Base-by-base conservation (phyloP, 345 rosid genomes). In the Mercurialis annua region DNA sequence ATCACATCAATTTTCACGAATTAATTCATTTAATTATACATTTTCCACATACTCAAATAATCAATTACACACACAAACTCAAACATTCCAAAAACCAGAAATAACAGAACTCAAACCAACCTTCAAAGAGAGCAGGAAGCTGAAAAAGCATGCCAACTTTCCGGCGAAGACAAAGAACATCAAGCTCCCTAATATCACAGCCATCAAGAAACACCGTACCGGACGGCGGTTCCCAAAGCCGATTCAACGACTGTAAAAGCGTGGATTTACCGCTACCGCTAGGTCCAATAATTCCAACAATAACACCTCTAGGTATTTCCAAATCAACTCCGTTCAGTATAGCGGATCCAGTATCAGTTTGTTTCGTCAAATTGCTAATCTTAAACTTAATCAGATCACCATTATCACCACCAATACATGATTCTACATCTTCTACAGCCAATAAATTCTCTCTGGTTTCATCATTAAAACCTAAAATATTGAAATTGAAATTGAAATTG, bases 181-280 rank as follows among this genome's bases (percentile, higher is more conserved):
- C 96, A 23, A 87, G 77, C 10, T 64, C 79, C 15, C 70, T 46
- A 2, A 93, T 85, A 60, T 93, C 98, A 10, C 59, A 70, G 9
- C 91, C 96, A 51, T 92, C 92, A 20, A 88, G 76, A 69, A 85
- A 86, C 27, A 92, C 90, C 18, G 91, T 79, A 0, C 73, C 77
- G 5, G 78, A 62, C 43, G 88, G 90, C 6, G 96, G 96, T 74
- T 92, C 98, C 98, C 98, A 92, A 23, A 92, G 82, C 4, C 98
- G 86, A 66, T 92, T 92, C 1, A 92, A 81, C 1, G 96, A 87
- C 67, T 96, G 76, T 12, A 92, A 62, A 17, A 90, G 65, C 64
- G 97, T 92, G 30, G 98, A 93, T 68, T 93, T 93, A 16, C 97
- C 98, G 18, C 97, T 89, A 18, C 98, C 98, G 62, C 98, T 93